These are phyloP conservation scores for Phytophthora lateralis DNA, from an alignment of 352 stramenopile genomes.

Conservation along the genomic window DNA sequence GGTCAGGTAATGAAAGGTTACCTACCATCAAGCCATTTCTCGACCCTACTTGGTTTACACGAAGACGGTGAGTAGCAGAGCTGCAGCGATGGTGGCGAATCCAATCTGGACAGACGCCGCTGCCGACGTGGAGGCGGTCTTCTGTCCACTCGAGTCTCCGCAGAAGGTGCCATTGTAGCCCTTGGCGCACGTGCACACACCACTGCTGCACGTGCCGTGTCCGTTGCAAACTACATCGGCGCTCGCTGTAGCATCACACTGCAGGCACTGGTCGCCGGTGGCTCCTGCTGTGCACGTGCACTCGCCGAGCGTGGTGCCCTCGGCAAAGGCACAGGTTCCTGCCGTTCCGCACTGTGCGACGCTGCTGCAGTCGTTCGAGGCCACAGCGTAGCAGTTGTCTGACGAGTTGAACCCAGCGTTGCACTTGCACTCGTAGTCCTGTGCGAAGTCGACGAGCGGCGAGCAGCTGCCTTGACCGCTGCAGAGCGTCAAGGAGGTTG, in stretches of 20 bases:
- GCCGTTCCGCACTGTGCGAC: constrained; percentile 67
- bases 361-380: constrained; percentile 77
- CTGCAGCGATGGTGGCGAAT: constrained; percentile 17
- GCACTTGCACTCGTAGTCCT: constrained; percentile 80
- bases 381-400: constrained; percentile 53
- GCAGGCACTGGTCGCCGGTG: constrained; percentile 65
- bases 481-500: constrained; percentile 56
- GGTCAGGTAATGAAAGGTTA: constrained; percentile 21
- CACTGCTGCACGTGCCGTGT: constrained; percentile 57
- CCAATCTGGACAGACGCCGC: constrained; percentile 18
- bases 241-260: constrained; percentile 49
- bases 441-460: constrained; percentile 53
- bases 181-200: constrained; percentile 55
- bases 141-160: constrained; percentile 26
- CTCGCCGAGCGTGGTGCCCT: constrained; percentile 34
- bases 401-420: constrained; percentile 69
- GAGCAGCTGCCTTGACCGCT: constrained; percentile 75
- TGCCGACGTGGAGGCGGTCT: constrained; percentile 16
- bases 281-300: constrained; percentile 61
- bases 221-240: constrained; percentile 45
- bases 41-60: constrained; percentile 20
- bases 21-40: background rate
- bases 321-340: constrained; percentile 51
- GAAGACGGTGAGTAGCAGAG: constrained; percentile 34
- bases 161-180: constrained; percentile 78